These are phyloP conservation scores for Tolypocladium paradoxum DNA, from an alignment of 2,329 filamentous ascomycete genomes.

Conservation along the genomic window DNA sequence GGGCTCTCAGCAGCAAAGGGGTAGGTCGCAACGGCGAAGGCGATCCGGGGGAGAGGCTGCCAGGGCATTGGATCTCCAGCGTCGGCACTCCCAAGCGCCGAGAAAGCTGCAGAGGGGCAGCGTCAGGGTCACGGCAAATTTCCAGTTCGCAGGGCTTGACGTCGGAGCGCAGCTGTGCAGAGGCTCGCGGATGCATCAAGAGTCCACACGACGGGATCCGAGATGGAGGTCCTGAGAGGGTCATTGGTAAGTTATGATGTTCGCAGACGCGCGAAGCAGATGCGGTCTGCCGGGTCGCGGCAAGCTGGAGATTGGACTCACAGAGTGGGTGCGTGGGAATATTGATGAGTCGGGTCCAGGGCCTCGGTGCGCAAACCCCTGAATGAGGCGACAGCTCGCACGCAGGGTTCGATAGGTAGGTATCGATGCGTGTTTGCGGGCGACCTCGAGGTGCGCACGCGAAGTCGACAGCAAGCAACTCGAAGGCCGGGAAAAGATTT, in stretches of 20 bases:
- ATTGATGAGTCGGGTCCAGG: neutral
- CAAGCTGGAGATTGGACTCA: neutral
- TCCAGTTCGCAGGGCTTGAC: slow-evolving; percentile 5
- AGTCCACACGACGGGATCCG: slow-evolving; percentile 6
- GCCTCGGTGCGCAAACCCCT: slow-evolving; percentile 1
- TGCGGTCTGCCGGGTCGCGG: neutral
- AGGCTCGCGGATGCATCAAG: slow-evolving; percentile 18
- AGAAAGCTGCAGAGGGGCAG: neutral
- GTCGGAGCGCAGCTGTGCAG: slow-evolving; percentile 4
- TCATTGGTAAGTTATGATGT: neutral
- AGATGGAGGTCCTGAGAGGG: neutral
- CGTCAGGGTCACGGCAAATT: neutral
- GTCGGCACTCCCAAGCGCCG: slow-evolving; percentile 3
- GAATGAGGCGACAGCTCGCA: neutral
- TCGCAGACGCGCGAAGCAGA: neutral
- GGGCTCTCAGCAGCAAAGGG: slow-evolving; percentile 81
- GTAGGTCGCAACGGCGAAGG: slow-evolving; percentile 92
- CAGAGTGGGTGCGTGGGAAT: neutral
- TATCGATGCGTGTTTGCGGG: neutral
- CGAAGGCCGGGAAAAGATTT: neutral
- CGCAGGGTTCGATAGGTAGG: neutral
- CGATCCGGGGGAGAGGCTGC: slow-evolving; percentile 92
- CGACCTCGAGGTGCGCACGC: neutral
- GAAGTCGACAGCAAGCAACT: neutral
- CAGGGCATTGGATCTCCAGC: slow-evolving; percentile 63